Evolutionary conservation across 2,329 filamentous ascomycete species (phyloP).

Genomic region (Ophiostoma ulmi): DNA sequence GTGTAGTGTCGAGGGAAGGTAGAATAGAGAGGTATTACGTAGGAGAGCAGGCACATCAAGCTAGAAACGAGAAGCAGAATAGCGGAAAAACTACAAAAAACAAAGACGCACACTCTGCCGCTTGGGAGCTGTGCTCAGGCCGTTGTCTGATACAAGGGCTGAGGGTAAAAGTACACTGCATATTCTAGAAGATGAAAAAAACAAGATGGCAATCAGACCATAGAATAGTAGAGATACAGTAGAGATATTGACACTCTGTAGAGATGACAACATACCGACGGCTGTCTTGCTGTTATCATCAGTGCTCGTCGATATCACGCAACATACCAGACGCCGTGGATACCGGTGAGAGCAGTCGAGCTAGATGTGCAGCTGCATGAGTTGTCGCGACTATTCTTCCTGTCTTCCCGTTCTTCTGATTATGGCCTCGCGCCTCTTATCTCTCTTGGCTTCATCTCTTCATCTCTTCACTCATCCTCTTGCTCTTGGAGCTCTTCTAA

Average conservation of each 20-base stretch:
- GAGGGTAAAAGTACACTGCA: constrained; percentile 3
- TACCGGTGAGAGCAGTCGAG: background rate
- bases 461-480: background rate
- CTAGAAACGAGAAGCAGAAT: too few relatives aligned
- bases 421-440: background rate
- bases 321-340: background rate
- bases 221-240: background rate
- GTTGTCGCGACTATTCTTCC: constrained; percentile 11
- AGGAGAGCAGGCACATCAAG: background rate
- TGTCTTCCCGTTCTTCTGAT: background rate
- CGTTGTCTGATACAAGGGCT: constrained; percentile 3
- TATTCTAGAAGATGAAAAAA: background rate
- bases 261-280: background rate
- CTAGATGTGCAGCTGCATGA: constrained; percentile 9
- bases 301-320: background rate
- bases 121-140: background rate
- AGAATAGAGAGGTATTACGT: background rate
- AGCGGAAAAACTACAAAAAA: too few relatives aligned
- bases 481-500: background rate
- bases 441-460: background rate
- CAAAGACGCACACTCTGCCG: too few relatives aligned
- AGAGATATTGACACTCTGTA: background rate
- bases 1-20: background rate
- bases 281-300: background rate
- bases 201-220: too few relatives aligned